A percentile compares a stretch with the other conserved stretches of the same genome.
Evolutionary conservation across 768 basidiomycete species (phyloP).

Genomic region (Mycena belliarum): DNA sequence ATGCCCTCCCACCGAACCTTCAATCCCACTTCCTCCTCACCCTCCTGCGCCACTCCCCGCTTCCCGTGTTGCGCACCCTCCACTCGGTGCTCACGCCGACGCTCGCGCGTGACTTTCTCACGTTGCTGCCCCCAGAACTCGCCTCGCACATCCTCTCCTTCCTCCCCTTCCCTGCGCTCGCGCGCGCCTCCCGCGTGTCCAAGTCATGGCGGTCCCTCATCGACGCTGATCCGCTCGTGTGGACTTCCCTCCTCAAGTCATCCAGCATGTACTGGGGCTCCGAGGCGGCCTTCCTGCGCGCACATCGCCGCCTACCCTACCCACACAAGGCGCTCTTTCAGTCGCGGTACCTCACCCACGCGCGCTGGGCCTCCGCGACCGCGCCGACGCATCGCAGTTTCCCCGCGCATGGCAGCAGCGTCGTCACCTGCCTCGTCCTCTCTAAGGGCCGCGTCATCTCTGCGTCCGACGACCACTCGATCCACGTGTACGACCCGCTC

Average conservation of each 20-base stretch:
- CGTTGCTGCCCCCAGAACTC: conserved; percentile 88
- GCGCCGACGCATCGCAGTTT: conserved; percentile 80
- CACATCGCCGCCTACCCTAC: conserved; percentile 70
- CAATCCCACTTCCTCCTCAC: conserved; percentile 95
- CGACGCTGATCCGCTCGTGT: conserved; percentile 86
- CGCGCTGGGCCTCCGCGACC: conserved; percentile 75
- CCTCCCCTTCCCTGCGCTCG: conserved; percentile 80
- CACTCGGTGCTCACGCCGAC: conserved; percentile 89
- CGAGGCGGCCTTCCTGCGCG: conserved; percentile 32
- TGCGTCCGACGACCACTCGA: conserved; percentile 95
- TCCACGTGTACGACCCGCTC: conserved; percentile 89
- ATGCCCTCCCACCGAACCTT: conserved; percentile 71
- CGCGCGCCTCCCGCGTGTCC: conserved; percentile 86
- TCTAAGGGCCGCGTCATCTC: conserved; percentile 94
- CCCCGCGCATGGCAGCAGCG: conserved; percentile 83
- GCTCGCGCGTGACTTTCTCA: conserved; percentile 92
- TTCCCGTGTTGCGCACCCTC: conserved; percentile 87
- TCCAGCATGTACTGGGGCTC: conserved; percentile 25
- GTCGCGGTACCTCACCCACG: conserved; percentile 78
- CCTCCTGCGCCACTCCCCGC: conserved; percentile 86
- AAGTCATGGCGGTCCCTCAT: conserved; percentile 90
- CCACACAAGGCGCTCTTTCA: conserved; percentile 94
- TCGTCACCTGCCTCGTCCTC: conserved; percentile 95
- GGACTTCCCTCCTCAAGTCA: conserved; percentile 79
- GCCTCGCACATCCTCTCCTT: conserved; percentile 86